Conservation (phyloP, 2,329 filamentous ascomycete species). For the Microdochium bolleyi region DNA sequence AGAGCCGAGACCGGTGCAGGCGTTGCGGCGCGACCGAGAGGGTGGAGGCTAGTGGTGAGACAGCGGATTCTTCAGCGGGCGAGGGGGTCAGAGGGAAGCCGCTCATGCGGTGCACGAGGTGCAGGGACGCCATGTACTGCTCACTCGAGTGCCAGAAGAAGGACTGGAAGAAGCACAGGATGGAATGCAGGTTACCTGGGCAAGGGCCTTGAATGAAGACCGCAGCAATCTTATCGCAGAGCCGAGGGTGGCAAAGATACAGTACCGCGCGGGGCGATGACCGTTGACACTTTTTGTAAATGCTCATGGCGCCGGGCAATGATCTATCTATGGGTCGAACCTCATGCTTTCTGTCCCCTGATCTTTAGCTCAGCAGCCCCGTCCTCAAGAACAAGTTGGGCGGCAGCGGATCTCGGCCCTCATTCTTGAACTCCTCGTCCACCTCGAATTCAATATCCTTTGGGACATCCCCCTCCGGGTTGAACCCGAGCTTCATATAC, state of each 20-base stretch:
- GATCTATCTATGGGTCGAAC: too few relatives aligned
- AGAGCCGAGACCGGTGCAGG: conserved; percentile 19
- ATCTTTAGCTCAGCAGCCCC: conserved; percentile 2
- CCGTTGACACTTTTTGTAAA: background rate
- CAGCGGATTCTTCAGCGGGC: background rate
- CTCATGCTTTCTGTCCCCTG: too few relatives aligned
- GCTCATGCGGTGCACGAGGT: conserved; percentile 36
- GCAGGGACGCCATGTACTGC: conserved; percentile 39
- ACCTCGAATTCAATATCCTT: conserved; percentile 32
- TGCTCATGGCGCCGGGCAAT: background rate
- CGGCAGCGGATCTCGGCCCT: conserved; percentile 17
- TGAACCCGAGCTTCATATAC: conserved; percentile 37
- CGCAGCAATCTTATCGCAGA: background rate
- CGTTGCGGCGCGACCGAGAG: conserved; percentile 25
- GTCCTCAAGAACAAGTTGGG: conserved; percentile 41
- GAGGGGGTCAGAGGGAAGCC: background rate
- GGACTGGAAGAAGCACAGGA: conserved; percentile 45
- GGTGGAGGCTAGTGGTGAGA: conserved; percentile 11
- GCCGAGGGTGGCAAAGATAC: too few relatives aligned
- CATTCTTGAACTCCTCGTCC: conserved; percentile 30
- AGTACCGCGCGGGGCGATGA: background rate
- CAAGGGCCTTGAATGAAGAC: background rate
- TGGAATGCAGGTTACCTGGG: conserved; percentile 23
- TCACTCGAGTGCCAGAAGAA: conserved; percentile 41
- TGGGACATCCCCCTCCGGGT: conserved; percentile 19